A percentile compares a stretch with the other conserved stretches of the same genome.
phyloP scores from a whole-genome alignment of 2,329 filamentous ascomycete genomes.

The Macrophomina pseudophaseolina region DNA sequence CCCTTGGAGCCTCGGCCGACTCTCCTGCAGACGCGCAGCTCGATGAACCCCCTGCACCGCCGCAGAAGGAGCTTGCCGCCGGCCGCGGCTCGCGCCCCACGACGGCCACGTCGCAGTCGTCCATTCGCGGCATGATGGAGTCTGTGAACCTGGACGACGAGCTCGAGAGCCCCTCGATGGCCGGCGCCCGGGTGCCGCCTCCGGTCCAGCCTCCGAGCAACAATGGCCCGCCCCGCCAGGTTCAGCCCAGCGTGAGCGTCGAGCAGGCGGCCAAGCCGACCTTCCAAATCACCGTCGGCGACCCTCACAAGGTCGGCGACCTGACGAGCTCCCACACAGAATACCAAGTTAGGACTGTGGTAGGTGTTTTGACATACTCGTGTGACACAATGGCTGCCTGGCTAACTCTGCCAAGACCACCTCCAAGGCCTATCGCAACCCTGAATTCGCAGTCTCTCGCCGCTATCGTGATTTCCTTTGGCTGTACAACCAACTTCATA shows the following conservation, averaged over 20 bases:
- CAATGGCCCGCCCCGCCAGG: slow-evolving; percentile 56
- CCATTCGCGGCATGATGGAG: slow-evolving; percentile 61
- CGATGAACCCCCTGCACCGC: slow-evolving; percentile 70
- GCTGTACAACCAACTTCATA: slow-evolving; percentile 94
- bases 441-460: slow-evolving; percentile 91
- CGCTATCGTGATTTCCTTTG: slow-evolving; percentile 97
- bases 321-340: slow-evolving; percentile 97
- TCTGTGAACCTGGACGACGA: slow-evolving; percentile 75
- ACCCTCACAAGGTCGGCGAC: slow-evolving; percentile 97
- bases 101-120: slow-evolving; percentile 60
- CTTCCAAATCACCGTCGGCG: slow-evolving; percentile 90
- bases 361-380: slow-evolving; percentile 47
- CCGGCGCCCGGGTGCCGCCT: slow-evolving; percentile 67
- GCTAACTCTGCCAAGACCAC: slow-evolving; percentile 67
- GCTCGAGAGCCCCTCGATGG: slow-evolving; percentile 50
- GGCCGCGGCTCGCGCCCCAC: slow-evolving; percentile 52
- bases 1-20: slow-evolving; percentile 71
- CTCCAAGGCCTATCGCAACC: slow-evolving; percentile 91
- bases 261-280: slow-evolving; percentile 92
- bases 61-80: slow-evolving; percentile 64
- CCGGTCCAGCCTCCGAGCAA: slow-evolving; percentile 61
- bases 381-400: slow-evolving; percentile 1
- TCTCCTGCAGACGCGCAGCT: slow-evolving; percentile 46
- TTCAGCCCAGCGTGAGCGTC: slow-evolving; percentile 81
- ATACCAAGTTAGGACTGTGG: slow-evolving; percentile 92